Percentiles rank a stretch among this genome's conserved stretches.
Evolutionary conservation across 495 filamentous ascomycete species (phyloP).

Genomic region (Haplographium delicatum): DNA sequence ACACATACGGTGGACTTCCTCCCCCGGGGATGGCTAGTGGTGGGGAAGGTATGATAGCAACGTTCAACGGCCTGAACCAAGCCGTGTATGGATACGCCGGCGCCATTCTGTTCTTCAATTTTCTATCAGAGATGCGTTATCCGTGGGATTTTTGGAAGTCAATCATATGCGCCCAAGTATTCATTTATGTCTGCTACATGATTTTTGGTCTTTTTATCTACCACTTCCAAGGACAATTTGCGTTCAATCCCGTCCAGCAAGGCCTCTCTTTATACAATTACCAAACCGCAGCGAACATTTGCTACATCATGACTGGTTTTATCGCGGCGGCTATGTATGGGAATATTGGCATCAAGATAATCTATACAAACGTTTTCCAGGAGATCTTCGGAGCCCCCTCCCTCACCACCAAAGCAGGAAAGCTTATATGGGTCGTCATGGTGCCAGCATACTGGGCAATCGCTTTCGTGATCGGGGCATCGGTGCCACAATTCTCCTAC

Average conservation of each 20-base stretch:
- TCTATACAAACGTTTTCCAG: conserved; percentile 51
- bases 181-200: neutral
- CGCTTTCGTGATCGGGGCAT: conserved; percentile 44
- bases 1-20: conserved; percentile 21
- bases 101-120: neutral
- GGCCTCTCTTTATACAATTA: conserved; percentile 43
- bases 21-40: conserved; percentile 29
- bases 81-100: neutral
- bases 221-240: neutral
- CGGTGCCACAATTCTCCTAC: conserved; percentile 42
- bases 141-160: neutral
- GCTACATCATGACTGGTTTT: neutral
- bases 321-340: conserved; percentile 43
- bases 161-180: neutral
- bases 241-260: conserved; percentile 22
- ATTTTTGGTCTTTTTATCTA: neutral
- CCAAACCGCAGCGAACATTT: conserved; percentile 52
- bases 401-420: conserved; percentile 40
- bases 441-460: conserved; percentile 45
- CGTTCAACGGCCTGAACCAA: conserved; percentile 23
- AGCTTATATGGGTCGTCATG: conserved; percentile 43
- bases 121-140: neutral
- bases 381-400: conserved; percentile 45
- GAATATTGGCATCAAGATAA: conserved; percentile 58
- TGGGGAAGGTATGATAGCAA: conserved; percentile 43